Conservation (phyloP, 1,284 basidiomycete genomes). For the Nidula niveotomentosa region DNA sequence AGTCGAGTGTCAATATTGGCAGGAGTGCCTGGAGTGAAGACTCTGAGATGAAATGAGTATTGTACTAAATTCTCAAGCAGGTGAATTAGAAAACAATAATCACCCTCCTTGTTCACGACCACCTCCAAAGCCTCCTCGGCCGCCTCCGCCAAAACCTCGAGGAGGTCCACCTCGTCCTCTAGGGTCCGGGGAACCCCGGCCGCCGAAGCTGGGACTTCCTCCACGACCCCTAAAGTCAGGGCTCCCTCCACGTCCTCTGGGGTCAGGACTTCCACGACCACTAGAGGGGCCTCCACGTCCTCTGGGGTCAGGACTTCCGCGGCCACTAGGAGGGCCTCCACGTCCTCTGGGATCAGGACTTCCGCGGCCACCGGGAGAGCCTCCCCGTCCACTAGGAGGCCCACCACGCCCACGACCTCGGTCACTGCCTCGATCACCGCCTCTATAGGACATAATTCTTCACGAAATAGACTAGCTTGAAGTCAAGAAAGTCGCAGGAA, state of each 20-base stretch:
- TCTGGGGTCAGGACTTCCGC: constrained; percentile 19
- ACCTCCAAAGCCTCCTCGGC: constrained; percentile 27
- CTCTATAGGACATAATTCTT: constrained; percentile 15
- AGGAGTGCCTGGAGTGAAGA: constrained; percentile 49
- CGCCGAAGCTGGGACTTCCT: constrained; percentile 5
- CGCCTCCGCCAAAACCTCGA: constrained; percentile 6
- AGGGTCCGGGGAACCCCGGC: constrained; percentile 9
- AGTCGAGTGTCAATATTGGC: constrained; percentile 62
- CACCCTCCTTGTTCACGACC: constrained; percentile 51
- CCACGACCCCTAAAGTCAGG: constrained; percentile 6
- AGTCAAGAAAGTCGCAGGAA: no score
- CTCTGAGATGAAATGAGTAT: constrained; percentile 29
- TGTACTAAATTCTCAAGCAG: not conserved
- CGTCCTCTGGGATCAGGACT: constrained; percentile 18
- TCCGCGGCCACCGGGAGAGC: constrained; percentile 20
- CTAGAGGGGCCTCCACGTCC: constrained; percentile 21
- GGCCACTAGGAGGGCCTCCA: constrained; percentile 15
- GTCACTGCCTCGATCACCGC: constrained; percentile 24
- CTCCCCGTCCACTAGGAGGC: constrained; percentile 18
- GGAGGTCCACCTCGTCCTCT: constrained; percentile 7
- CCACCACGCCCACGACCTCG: not conserved
- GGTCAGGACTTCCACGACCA: constrained; percentile 20
- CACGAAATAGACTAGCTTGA: no score
- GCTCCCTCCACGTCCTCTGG: constrained; percentile 20
- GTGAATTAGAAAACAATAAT: constrained; percentile 8